Conservation (phyloP, 306 rosid species). For the Prunus mira region DNA sequence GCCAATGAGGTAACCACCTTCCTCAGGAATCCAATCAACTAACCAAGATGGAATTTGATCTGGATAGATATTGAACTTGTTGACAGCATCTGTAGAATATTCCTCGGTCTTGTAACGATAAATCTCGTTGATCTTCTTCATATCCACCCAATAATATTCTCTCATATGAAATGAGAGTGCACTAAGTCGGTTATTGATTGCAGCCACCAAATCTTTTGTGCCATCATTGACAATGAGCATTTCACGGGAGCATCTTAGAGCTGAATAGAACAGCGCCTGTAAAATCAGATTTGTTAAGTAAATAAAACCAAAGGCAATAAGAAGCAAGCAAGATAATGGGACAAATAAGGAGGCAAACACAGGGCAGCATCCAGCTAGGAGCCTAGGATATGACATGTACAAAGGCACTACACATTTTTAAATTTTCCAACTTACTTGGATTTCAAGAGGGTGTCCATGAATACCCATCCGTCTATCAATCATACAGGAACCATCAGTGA, state of each 20-base stretch:
- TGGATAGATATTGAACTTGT: constrained; percentile 94
- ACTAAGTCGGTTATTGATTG: constrained; percentile 74
- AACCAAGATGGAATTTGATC: constrained; percentile 97
- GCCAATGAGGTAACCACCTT: constrained; percentile 91
- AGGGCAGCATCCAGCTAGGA: background rate
- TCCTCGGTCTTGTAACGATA: constrained; percentile 95
- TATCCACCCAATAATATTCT: constrained; percentile 89
- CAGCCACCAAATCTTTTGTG: constrained; percentile 71
- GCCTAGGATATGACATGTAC: background rate
- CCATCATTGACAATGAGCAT: constrained; percentile 75
- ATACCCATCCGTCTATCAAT: constrained; percentile 97
- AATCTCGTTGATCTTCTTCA: constrained; percentile 84
- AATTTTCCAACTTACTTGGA: constrained; percentile 54
- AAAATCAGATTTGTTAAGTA: constrained; percentile 5
- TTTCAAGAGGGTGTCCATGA: constrained; percentile 95
- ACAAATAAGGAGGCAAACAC: background rate
- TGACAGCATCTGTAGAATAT: constrained; percentile 80
- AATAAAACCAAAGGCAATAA: background rate
- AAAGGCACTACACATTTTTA: background rate
- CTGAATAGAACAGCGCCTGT: constrained; percentile 86
- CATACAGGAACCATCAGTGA: constrained; percentile 96
- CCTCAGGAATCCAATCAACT: constrained; percentile 84
- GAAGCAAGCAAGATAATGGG: background rate
- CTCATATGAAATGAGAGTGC: constrained; percentile 90
- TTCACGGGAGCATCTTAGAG: constrained; percentile 78